Conservation (phyloP, 2,329 filamentous ascomycete genomes). For the Microthyrium microscopicum region DNA sequence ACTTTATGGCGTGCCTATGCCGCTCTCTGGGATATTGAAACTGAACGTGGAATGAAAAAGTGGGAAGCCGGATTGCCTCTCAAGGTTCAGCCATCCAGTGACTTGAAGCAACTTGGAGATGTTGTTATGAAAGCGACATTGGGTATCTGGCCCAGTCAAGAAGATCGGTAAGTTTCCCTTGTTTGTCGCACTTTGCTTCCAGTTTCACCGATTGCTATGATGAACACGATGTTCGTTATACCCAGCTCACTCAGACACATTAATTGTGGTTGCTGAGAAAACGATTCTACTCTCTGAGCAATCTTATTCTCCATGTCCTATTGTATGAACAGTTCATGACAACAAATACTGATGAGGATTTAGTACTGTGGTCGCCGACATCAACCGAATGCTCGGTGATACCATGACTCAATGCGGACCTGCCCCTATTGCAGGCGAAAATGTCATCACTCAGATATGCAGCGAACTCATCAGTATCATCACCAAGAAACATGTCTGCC, state of each 20-base stretch:
- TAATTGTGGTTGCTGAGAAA: constrained; percentile 73
- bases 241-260: constrained; percentile 99
- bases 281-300: constrained; percentile 45
- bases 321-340: not conserved
- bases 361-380: constrained; percentile 79
- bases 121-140: constrained; percentile 74
- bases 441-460: constrained; percentile 56
- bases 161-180: constrained; percentile 62
- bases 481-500: constrained; percentile 80
- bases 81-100: constrained; percentile 58
- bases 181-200: constrained; percentile 10
- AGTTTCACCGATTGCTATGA: constrained; percentile 38
- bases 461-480: constrained; percentile 63
- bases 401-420: constrained; percentile 85
- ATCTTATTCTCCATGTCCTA: constrained; percentile 10
- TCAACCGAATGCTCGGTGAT: constrained; percentile 83
- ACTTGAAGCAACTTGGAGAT: constrained; percentile 71
- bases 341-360: constrained; percentile 8
- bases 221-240: constrained; percentile 80
- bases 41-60: constrained; percentile 60
- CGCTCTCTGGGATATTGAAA: constrained; percentile 74
- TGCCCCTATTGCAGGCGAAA: constrained; percentile 35
- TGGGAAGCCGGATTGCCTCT: constrained; percentile 81
- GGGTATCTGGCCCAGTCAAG: constrained; percentile 74
- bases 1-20: constrained; percentile 90